Evolutionary conservation across 2,329 filamentous ascomycete genomes (phyloP).

Genomic region (Xenosphaeropsis pyriputrescens): DNA sequence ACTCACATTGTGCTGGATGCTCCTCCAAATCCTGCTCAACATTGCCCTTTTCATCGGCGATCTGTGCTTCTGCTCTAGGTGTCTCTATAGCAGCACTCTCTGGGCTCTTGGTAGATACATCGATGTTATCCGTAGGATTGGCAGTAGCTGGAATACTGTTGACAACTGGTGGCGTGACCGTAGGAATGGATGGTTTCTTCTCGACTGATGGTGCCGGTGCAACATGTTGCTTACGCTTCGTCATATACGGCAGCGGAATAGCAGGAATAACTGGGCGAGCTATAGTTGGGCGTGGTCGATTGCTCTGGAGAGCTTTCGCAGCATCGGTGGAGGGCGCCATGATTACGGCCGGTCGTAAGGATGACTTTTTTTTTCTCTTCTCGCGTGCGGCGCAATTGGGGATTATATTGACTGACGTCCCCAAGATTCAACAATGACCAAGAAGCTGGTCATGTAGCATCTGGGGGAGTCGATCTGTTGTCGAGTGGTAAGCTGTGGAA

Average conservation of each 20-base stretch:
- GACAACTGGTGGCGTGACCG: constrained; percentile 3
- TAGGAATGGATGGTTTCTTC: constrained; percentile 1
- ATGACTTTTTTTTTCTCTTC: not conserved
- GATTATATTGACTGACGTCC: constrained; percentile 14
- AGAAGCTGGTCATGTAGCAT: constrained; percentile 17
- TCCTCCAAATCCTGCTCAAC: not conserved
- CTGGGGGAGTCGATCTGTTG: constrained; percentile 14
- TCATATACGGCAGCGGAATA: constrained; percentile 17
- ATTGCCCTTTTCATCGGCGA: not conserved
- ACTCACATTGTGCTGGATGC: too few relatives aligned
- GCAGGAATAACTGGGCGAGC: constrained; percentile 15
- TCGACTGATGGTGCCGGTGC: not conserved
- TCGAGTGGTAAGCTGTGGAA: not conserved
- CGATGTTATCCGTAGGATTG: constrained; percentile 3
- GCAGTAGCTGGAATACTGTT: constrained; percentile 4
- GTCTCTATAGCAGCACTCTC: too few relatives aligned
- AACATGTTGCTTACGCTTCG: constrained; percentile 14
- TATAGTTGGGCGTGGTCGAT: constrained; percentile 11
- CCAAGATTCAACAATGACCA: constrained; percentile 21
- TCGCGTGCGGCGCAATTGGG: not conserved
- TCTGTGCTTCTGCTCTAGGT: too few relatives aligned
- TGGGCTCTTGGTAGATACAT: too few relatives aligned
- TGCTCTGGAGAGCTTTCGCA: constrained; percentile 15
- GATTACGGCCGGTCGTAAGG: constrained; percentile 3
- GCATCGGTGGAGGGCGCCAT: constrained; percentile 14